Evolutionary conservation across 2,329 filamentous ascomycete species (phyloP), one percentile per base, ranked within the genome.

Genomic region (Nemania sp.): DNA sequence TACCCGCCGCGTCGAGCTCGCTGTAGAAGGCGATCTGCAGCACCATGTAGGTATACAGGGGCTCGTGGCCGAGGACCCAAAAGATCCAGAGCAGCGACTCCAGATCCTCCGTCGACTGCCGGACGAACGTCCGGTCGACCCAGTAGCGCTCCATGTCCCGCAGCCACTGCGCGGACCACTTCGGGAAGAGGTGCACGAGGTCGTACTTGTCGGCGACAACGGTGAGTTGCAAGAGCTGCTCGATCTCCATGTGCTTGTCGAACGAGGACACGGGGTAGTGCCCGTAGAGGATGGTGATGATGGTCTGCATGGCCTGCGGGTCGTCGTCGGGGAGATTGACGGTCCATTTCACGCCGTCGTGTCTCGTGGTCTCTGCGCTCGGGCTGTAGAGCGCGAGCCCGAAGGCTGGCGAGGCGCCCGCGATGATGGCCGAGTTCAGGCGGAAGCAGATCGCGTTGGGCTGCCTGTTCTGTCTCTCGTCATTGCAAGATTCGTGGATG

Each of bases 201-300:
- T 65, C 55, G 43, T 64, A 65, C 54, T 65, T 66, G 17, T 66
- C 32, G 12, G 62, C 59, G n/a, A 62, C 35, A 21, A 60, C 15
- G 2, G 62, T 58, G 18, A 66, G 46, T 2, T 60, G 25, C 12
- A 55, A 20, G 18, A 66, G 56, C n/a, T 39, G 17, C 13, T 59
- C 56, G 3, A 66, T 18, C 17, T 50, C 11, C 15, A 58, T 49
- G 40, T 49, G 53, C n/a, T 40, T 18, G 5, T 54, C 54, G 2
- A 11, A 2, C 2, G 52, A 2, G 2, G 43, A n/a, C 18, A 11
- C 17, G 25, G 61, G 57, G 34, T 56, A 55, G 11, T 50, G 54
- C 7, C 43, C 39, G 35, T 64, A 64, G 40, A 64, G 59, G 25
- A 66, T 60, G 29, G 54, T 37, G 25, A 64, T 48, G 35, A 65